phyloP scores from a whole-genome alignment of 768 basidiomycete species.

The Boletus sp. region DNA sequence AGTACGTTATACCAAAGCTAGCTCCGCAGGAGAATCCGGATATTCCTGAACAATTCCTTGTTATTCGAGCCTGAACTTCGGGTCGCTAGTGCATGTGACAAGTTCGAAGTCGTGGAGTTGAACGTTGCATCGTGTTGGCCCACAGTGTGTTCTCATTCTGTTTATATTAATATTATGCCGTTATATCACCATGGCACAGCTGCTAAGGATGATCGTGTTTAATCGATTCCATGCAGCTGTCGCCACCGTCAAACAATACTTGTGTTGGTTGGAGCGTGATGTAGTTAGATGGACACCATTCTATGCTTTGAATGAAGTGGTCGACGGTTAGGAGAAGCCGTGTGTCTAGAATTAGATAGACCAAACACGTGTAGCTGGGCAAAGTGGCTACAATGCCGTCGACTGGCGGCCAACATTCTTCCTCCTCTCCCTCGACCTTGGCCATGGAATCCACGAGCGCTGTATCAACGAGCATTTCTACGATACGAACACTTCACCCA shows the following conservation, averaged over 20 bases:
- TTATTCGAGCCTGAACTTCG: constrained; percentile 42
- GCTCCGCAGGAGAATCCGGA: constrained; percentile 61
- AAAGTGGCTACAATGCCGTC: constrained; percentile 11
- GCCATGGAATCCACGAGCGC: constrained; percentile 25
- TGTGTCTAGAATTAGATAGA: constrained; percentile 6
- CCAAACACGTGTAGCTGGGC: constrained; percentile 35
- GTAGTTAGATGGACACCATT: too few species aligned
- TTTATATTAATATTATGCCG: background rate
- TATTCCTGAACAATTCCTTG: constrained; percentile 71
- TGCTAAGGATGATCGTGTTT: background rate
- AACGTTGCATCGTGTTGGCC: background rate
- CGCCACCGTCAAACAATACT: background rate
- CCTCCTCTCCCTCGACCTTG: constrained; percentile 1
- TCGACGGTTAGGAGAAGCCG: background rate
- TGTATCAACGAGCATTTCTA: constrained; percentile 38
- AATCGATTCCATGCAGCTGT: background rate
- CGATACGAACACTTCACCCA: constrained; percentile 36
- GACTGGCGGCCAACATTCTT: background rate
- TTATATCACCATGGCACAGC: background rate
- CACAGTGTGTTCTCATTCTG: background rate
- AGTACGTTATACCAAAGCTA: constrained; percentile 38
- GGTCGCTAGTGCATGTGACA: background rate
- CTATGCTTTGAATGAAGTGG: too few species aligned
- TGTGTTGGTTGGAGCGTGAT: background rate
- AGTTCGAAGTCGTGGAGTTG: background rate